Conservation (phyloP, 2,329 filamentous ascomycete genomes). For the Trichoderma koningiopsis region DNA sequence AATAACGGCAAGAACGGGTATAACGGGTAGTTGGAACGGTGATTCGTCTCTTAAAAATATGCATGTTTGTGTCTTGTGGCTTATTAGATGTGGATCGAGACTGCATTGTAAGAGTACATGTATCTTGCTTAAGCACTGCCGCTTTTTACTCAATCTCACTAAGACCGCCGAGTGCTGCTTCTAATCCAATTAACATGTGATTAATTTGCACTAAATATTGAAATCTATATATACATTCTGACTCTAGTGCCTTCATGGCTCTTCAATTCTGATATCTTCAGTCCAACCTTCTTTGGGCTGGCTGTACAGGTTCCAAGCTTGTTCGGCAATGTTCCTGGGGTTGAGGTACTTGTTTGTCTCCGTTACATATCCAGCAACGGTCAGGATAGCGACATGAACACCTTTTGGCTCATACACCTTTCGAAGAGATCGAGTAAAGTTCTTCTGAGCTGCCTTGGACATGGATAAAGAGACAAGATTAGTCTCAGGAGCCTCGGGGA, state of each 20-base stretch:
- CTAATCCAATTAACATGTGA: background rate
- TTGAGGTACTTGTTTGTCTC: slow-evolving; percentile 25
- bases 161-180: background rate
- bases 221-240: background rate
- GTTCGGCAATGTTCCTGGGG: slow-evolving; percentile 28
- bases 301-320: slow-evolving; percentile 29
- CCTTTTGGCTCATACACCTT: slow-evolving; percentile 42
- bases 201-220: background rate
- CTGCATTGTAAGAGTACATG: no score
- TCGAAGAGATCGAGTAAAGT: slow-evolving; percentile 49
- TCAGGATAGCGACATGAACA: slow-evolving; percentile 51
- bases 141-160: background rate
- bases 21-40: background rate
- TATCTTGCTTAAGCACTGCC: background rate
- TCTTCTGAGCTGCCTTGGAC: slow-evolving; percentile 55
- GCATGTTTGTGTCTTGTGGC: background rate
- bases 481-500: slow-evolving; percentile 51
- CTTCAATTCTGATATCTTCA: slow-evolving; percentile 19
- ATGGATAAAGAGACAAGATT: slow-evolving; percentile 53
- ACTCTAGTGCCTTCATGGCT: background rate
- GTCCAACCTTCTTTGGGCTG: slow-evolving; percentile 25
- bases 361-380: slow-evolving; percentile 43
- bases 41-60: background rate
- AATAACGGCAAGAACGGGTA: background rate
- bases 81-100: background rate